Base-by-base conservation (phyloP, 2,329 filamentous ascomycete genomes). In the Aspergillus neotritici region DNA sequence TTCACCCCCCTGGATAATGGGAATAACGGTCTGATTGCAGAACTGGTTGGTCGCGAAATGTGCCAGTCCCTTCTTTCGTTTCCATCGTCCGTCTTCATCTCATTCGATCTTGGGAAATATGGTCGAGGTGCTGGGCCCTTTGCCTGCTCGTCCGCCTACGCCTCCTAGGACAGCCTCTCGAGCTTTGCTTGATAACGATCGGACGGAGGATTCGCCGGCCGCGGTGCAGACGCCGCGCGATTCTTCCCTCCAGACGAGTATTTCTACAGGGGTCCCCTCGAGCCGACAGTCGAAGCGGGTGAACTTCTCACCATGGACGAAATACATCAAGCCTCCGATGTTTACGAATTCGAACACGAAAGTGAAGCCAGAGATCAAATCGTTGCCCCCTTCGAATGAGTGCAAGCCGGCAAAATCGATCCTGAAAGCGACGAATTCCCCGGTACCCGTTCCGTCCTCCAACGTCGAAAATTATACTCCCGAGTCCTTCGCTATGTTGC, bases 401-500 rank as follows among this genome's bases (percentile, higher is more conserved):
- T 72, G 68, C 34, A 77, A 73, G 50, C 77, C 80, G 5, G 62
- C 76, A n/a, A 84, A 83, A 56, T 84, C 82, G 3, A 98, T 98
- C 41, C 76, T 98, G 47, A 98, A 98, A 64, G 76, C 81, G 15
- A 63, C 74, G 64, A 60, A 69, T 65, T 54, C 57, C 46, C 67
- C 58, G 37, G 63, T 54, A 34, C 66, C 50, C 49, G 58, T 65
- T 74, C 49, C 66, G 69, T 55, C 64, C 66, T 49, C 64, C 49
- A 57, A 69, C 51, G 63, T 61, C 63, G 66, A 65, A 67, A 62
- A 67, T 46, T 74, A 70, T 52, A 74, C 69, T 17, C 70, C 73
- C 48, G 72, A 76, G 34, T 83, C 78, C 31, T 82, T 95, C 44
- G 77, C 78, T 51, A 81, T 81, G 55, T 93, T 96, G 83, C 70